Conservation (phyloP, 163 green algal species). For the Prototheca wickerhamii region DNA sequence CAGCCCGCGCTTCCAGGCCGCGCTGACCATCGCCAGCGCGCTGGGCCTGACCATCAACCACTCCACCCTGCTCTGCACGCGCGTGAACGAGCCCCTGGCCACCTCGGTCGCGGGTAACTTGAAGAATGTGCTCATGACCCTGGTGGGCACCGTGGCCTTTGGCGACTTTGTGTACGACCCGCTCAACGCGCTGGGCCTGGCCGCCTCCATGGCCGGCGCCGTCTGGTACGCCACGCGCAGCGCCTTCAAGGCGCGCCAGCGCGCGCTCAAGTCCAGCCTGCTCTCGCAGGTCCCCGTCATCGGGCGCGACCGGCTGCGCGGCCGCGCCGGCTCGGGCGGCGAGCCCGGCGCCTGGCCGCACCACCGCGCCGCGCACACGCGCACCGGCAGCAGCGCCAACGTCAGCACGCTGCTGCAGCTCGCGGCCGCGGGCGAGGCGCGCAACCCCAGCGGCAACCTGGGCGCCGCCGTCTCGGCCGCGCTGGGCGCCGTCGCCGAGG, state of each 20-base stretch:
- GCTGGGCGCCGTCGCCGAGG: neutral
- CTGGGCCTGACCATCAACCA: conserved; percentile 66
- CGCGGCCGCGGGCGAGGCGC: neutral
- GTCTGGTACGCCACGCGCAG: conserved; percentile 54
- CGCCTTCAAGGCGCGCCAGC: conserved; percentile 36
- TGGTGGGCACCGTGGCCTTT: conserved; percentile 57
- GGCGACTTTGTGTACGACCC: conserved; percentile 56
- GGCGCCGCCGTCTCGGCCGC: neutral
- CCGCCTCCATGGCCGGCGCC: conserved; percentile 46
- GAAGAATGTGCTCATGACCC: conserved; percentile 65
- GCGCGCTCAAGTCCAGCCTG: conserved; percentile 19
- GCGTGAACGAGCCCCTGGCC: conserved; percentile 62
- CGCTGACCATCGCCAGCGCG: conserved; percentile 29
- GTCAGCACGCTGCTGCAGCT: neutral
- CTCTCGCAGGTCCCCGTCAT: conserved; percentile 28
- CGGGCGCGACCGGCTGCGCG: conserved; percentile 19
- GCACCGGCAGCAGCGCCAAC: neutral
- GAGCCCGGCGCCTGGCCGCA: no score
- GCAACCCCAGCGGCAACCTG: neutral
- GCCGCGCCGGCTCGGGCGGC: neutral
- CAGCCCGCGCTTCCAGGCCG: conserved; percentile 23
- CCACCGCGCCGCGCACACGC: neutral
- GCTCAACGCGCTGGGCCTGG: conserved; percentile 44
- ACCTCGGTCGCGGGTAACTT: conserved; percentile 58
- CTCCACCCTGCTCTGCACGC: conserved; percentile 62